phyloP scores from a whole-genome alignment of 2,329 filamentous ascomycete genomes.

The Malbranchea cinnamomea region DNA sequence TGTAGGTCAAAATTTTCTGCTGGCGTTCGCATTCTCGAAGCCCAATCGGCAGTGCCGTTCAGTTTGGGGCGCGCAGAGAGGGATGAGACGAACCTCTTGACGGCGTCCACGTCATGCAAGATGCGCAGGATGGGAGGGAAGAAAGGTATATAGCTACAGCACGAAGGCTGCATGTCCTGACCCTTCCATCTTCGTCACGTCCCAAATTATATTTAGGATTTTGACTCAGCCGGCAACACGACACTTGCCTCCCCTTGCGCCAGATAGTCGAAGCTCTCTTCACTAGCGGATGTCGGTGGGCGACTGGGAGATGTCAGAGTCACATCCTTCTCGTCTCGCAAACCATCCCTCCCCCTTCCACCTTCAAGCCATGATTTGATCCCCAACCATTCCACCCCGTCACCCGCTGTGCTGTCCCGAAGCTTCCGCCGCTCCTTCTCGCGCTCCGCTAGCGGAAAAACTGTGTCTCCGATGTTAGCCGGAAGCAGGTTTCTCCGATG shows the following conservation, averaged over 20 bases:
- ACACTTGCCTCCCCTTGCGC: constrained; percentile 30
- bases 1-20: no score
- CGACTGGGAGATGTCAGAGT: constrained; percentile 21
- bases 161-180: not conserved
- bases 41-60: no score
- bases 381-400: constrained; percentile 29
- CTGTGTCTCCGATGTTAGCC: constrained; percentile 3
- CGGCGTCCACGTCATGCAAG: constrained; percentile 7
- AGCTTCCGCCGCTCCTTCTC: constrained; percentile 21
- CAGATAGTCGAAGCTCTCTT: constrained; percentile 34
- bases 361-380: constrained; percentile 17
- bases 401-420: constrained; percentile 18
- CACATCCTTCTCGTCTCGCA: no score
- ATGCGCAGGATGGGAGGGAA: not conserved
- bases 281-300: constrained; percentile 27
- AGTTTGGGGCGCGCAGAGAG: no score
- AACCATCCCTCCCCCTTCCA: constrained; percentile 6
- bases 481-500: constrained; percentile 53
- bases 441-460: constrained; percentile 29
- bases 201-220: not conserved
- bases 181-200: not conserved
- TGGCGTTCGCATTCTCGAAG: no score
- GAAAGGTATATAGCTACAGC: not conserved
- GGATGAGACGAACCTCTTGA: no score
- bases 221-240: constrained; percentile 14